Evolutionary conservation across 768 basidiomycete genomes (phyloP).

Genomic region (Rubroboletus satanas): DNA sequence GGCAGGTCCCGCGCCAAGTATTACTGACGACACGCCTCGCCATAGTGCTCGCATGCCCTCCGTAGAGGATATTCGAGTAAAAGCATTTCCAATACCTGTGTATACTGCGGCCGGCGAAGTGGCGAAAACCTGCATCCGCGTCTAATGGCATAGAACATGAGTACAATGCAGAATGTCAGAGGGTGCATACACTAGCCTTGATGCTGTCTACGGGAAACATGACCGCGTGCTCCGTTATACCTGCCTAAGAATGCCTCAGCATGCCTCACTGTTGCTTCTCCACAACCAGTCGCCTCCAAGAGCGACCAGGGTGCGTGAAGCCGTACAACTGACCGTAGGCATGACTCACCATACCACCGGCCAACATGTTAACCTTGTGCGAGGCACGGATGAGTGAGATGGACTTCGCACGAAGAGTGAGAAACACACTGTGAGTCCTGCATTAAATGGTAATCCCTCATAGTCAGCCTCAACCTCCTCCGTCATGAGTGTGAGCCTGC

Average conservation of each 20-base stretch:
- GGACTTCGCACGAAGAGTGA: slow-evolving; percentile 6
- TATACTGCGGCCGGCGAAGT: slow-evolving; percentile 83
- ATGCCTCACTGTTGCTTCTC: not conserved
- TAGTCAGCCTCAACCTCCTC: slow-evolving; percentile 60
- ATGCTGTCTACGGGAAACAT: slow-evolving; percentile 99
- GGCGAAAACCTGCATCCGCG: slow-evolving; percentile 97
- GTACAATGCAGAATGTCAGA: not conserved
- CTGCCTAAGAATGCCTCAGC: slow-evolving; percentile 61
- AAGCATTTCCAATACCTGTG: slow-evolving; percentile 86
- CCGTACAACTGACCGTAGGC: not conserved
- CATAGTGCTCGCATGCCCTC: slow-evolving; percentile 90
- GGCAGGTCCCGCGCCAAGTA: slow-evolving; percentile 94
- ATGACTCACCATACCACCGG: slow-evolving; percentile 83
- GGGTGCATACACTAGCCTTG: slow-evolving; percentile 58
- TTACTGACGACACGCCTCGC: slow-evolving; percentile 95
- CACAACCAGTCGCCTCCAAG: not conserved
- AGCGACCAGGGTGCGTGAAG: slow-evolving; percentile 2
- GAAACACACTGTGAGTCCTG: slow-evolving; percentile 61
- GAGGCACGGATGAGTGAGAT: slow-evolving; percentile 12
- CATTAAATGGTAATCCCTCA: slow-evolving; percentile 69
- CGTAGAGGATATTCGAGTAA: slow-evolving; percentile 87
- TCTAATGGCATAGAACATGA: slow-evolving; percentile 45
- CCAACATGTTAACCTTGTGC: slow-evolving; percentile 88
- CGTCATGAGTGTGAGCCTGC: slow-evolving; percentile 28
- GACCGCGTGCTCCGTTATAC: slow-evolving; percentile 97